These are phyloP conservation scores for Didymella sp. DNA, from an alignment of 2,329 filamentous ascomycete genomes.

Conservation along the genomic window DNA sequence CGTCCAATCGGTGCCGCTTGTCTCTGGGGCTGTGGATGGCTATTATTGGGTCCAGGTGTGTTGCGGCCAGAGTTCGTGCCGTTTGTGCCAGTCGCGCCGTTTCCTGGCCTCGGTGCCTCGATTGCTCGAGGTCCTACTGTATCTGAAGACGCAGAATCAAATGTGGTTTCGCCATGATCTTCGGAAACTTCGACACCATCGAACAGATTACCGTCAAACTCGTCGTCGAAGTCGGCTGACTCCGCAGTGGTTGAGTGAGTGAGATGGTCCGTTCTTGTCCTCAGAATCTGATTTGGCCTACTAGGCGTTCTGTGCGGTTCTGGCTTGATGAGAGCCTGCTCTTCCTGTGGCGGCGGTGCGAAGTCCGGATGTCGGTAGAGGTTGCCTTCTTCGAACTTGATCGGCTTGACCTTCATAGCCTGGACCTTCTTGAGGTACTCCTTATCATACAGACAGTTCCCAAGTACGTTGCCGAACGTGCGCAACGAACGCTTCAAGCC, in stretches of 20 bases:
- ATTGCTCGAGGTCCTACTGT: constrained; percentile 22
- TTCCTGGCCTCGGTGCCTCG: constrained; percentile 21
- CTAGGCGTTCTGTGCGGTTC: constrained; percentile 36
- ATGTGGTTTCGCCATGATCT: constrained; percentile 69
- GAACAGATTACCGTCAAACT: constrained; percentile 62
- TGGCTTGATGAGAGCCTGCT: constrained; percentile 37
- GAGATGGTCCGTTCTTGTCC: constrained; percentile 44
- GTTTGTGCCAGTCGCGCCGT: constrained; percentile 22
- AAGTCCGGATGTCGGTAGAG: constrained; percentile 84
- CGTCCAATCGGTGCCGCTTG: constrained; percentile 36
- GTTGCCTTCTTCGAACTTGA: constrained; percentile 78
- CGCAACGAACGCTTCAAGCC: constrained; percentile 86
- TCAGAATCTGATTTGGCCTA: constrained; percentile 33
- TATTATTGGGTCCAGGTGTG: constrained; percentile 31
- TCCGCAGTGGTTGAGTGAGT: constrained; percentile 49
- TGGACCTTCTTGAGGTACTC: constrained; percentile 89
- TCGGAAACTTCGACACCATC: constrained; percentile 64
- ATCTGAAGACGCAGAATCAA: constrained; percentile 34
- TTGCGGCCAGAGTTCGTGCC: constrained; percentile 29
- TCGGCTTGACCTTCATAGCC: constrained; percentile 81
- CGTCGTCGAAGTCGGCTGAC: constrained; percentile 59
- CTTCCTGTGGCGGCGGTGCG: constrained; percentile 53
- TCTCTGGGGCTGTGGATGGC: constrained; percentile 28
- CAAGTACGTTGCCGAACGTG: constrained; percentile 93
- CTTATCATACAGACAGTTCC: constrained; percentile 99